Base-by-base conservation (phyloP, 2,329 filamentous ascomycete genomes). In the Orbilia oligospora region DNA sequence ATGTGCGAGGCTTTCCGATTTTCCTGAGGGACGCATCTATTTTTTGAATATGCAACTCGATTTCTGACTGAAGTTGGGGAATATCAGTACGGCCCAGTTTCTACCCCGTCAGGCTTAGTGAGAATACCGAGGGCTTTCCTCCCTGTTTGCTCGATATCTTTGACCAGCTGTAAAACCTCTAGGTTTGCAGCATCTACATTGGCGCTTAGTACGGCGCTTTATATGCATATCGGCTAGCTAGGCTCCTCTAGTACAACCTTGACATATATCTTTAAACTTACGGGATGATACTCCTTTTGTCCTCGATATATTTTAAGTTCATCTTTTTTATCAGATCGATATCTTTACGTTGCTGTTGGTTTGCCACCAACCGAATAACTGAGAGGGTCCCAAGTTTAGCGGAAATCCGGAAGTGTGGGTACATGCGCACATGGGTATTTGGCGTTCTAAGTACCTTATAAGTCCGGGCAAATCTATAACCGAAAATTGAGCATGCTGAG, bases 81-180 rank as follows among this genome's bases (percentile, higher is more conserved):
- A 73, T 24, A 51, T 73, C 70, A 0, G 67, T 66, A n/a, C 70
- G 70, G 41, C 0, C 84, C 84, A 30, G 80, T 75, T 48, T 85
- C 83, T 6, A 87, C 86, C 0, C 90, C 83, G 71, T 92, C 90
- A 0, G 89, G 87, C 80, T 91, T 91, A 0, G 89, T 91, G 0
- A 91, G 84, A 2, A 88, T 83, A 0, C 85, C 85, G 0, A 87
- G 67, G 0, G 86, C 87, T n/a, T 48, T 86, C 82, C 36, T 81
- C 77, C 0, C 86, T 85, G 3, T 80, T 0, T 75, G 79, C 79
- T 87, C 86, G 24, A 81, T 76, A 10, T 84, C 81, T 20, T 82
- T 81, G 0, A 68, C 69, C 4, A 78, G 53, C 18, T 80, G 67
- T 6, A 80, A 41, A 18, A 80, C 68, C 41, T 71, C 71, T 46